A percentile compares a stretch with the other conserved stretches of the same genome.
Conservation (phyloP, 495 filamentous ascomycete genomes). For the Trichocladium uniseriatum region DNA sequence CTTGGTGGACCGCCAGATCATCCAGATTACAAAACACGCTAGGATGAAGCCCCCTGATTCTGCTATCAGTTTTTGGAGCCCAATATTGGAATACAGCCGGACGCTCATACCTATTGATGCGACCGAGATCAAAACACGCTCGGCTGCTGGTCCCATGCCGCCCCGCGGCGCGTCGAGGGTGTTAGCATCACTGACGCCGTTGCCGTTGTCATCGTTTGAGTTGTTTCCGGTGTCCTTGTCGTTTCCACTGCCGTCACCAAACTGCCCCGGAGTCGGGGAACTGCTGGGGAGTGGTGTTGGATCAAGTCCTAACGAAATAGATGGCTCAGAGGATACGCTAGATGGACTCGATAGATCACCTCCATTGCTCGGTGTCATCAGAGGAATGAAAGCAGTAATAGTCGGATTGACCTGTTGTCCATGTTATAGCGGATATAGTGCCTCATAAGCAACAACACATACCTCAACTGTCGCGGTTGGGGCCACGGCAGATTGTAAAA, state of each 20-base stretch:
- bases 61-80: background rate
- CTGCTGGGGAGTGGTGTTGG: background rate
- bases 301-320: background rate
- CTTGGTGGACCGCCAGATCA: conserved; percentile 30
- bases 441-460: background rate
- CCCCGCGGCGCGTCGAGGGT: conserved; percentile 4
- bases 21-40: conserved; percentile 32
- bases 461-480: conserved; percentile 7
- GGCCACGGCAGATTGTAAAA: conserved; percentile 3
- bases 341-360: background rate
- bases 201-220: conserved; percentile 9
- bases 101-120: conserved; percentile 39
- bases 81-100: no score
- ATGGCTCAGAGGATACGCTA: background rate
- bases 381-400: conserved; percentile 3
- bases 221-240: background rate
- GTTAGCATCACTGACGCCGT: conserved; percentile 9
- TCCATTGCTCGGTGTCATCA: background rate
- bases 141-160: conserved; percentile 27
- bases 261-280: background rate
- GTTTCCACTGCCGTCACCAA: conserved; percentile 5
- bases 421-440: background rate
- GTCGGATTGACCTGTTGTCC: conserved; percentile 4
- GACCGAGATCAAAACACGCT: conserved; percentile 38
- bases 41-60: conserved; percentile 33